Conservation (phyloP, 176 grass and related monocot species). For the Urochloa ruziziensis region DNA sequence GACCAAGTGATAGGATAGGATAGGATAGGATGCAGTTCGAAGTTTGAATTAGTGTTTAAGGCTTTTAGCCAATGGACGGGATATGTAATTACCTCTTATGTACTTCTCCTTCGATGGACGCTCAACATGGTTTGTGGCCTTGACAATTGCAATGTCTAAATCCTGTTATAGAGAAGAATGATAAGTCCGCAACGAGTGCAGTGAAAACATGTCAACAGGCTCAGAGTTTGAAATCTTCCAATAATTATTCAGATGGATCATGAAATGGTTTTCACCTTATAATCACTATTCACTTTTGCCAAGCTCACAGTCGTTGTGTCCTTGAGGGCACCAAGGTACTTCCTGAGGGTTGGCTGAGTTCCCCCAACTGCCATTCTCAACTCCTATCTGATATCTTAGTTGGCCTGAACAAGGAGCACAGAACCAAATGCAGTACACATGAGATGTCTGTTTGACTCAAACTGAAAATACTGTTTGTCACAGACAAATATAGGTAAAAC, state of each 20-base stretch:
- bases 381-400: constrained; percentile 22
- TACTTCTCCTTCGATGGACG: constrained; percentile 94
- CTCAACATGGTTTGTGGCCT: constrained; percentile 92
- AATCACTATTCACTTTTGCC: constrained; percentile 99
- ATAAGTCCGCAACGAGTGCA: background rate
- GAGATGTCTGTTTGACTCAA: background rate
- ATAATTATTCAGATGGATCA: background rate
- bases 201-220: background rate
- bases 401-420: constrained; percentile 26
- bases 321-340: constrained; percentile 96
- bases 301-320: constrained; percentile 94
- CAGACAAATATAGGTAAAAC: background rate
- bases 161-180: constrained; percentile 52
- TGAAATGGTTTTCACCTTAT: constrained; percentile 58
- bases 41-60: background rate
- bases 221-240: background rate
- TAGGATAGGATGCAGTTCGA: background rate
- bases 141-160: constrained; percentile 94
- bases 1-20: background rate
- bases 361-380: constrained; percentile 71
- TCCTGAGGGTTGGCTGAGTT: constrained; percentile 79
- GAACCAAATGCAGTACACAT: constrained; percentile 20
- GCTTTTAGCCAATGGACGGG: background rate
- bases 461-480: background rate
- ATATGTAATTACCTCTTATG: constrained; percentile 63